phyloP scores from a whole-genome alignment of 768 basidiomycete species.

The Leccinum ochraceum region DNA sequence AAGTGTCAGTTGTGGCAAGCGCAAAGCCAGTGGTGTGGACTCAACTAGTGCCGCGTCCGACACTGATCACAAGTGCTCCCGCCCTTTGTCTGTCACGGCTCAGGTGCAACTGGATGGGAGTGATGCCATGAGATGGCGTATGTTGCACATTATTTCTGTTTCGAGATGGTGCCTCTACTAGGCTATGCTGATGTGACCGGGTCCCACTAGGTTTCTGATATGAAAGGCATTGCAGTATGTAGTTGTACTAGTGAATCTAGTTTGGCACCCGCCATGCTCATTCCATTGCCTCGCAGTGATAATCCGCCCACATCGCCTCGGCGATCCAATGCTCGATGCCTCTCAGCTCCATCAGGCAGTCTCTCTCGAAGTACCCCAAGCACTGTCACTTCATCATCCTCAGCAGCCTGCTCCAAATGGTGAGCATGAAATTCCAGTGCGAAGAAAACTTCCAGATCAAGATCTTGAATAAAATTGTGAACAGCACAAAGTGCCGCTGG shows the following conservation, averaged over 20 bases:
- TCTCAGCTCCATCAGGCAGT: not conserved
- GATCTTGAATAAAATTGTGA: no score
- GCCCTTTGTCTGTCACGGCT: not conserved
- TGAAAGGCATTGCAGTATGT: no score
- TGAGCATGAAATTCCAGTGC: no score
- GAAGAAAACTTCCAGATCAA: no score
- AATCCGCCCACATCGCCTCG: not conserved
- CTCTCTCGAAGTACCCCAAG: not conserved
- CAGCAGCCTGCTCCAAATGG: not conserved
- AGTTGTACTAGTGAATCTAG: no score
- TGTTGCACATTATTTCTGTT: no score
- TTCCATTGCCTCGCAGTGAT: not conserved
- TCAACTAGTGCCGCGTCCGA: not conserved
- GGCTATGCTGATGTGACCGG: no score
- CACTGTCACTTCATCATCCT: not conserved
- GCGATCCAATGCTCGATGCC: not conserved
- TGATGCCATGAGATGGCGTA: not conserved
- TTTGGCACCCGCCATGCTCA: not conserved
- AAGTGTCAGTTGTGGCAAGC: not conserved
- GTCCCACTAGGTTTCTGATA: no score
- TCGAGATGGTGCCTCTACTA: no score
- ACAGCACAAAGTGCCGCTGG: no score
- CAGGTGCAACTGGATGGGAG: not conserved
- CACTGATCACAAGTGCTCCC: not conserved
- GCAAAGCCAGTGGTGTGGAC: not conserved